Evolutionary conservation across 768 basidiomycete genomes (phyloP), one percentile per base, ranked within the genome.

Genomic region (Trametes elegans): DNA sequence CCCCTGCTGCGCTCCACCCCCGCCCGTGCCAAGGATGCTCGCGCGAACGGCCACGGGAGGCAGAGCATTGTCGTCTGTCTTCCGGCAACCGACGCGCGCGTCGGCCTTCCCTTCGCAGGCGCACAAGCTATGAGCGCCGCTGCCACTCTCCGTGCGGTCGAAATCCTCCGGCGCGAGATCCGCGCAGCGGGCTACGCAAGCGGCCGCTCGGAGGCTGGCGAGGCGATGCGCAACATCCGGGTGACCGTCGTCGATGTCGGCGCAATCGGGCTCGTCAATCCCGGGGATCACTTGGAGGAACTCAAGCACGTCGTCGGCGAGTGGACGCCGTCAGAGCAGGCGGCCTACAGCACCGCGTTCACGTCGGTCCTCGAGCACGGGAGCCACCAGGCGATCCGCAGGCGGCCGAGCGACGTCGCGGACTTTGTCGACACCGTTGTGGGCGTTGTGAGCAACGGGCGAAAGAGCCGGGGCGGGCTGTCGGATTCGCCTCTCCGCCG

Each of bases 191-290:
- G 79, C 0, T 61, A 79, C 39, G 80, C 82, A 0, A 80, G 80
- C 45, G 73, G 78, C 0, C 63, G 79, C 39, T 80, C 81, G 0
- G 81, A 81, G 45, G 74, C 76, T 45, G 73, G 79, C 0, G 81
- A 82, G 53, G 73, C 77, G 1, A 84, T 88, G 75, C 79, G 76
- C 64, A 83, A 84, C 61, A 81, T 90, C 67, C 79, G 80, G 59
- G 77, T 92, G 16, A 81, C 89, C 58, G 76, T 83, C 9, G 79
- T 87, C 4, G 90, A 93, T 65, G 87, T 93, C 31, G 91, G 91
- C 23, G 67, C 75, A 5, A 76, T 88, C 50, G 73, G 45, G 48
- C 13, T 60, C 60, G 53, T 65, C 41, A 38, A 49, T 32, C n/a
- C 42, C 39, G 35, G 49, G 34, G 50, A 49, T 32, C 27, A 64